Evolutionary conservation across 2,329 filamentous ascomycete genomes (phyloP).

Genomic region (Epichloe brachyelytri): DNA sequence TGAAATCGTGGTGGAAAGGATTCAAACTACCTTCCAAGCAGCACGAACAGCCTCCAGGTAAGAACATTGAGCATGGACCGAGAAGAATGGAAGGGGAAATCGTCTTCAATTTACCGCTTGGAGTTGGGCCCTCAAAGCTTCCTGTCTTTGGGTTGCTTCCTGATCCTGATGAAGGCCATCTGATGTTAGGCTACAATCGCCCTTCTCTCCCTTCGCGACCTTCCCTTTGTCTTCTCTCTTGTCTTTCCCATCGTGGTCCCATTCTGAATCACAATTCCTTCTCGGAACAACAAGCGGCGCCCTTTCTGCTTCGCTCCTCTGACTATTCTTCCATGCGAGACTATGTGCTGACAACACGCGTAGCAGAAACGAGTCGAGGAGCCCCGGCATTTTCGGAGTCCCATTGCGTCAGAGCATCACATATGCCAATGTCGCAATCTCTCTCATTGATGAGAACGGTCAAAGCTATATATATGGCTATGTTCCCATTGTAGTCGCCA

Average conservation of each 20-base stretch:
- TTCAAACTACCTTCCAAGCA: slow-evolving; percentile 62
- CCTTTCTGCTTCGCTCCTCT: neutral
- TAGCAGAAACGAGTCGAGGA: slow-evolving; percentile 31
- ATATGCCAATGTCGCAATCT: slow-evolving; percentile 97
- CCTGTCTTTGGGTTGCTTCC: neutral
- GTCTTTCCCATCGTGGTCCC: too few species aligned
- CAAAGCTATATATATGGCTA: slow-evolving; percentile 98
- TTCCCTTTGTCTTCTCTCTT: neutral
- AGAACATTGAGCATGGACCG: neutral
- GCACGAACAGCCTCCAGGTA: slow-evolving; percentile 41
- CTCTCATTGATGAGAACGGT: slow-evolving; percentile 80
- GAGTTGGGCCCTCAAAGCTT: neutral
- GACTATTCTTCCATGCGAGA: neutral
- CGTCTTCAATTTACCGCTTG: too few species aligned
- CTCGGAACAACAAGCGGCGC: neutral
- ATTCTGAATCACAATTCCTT: neutral
- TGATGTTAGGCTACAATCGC: too few species aligned
- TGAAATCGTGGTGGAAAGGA: slow-evolving; percentile 94
- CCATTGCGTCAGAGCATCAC: slow-evolving; percentile 88
- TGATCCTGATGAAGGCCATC: too few species aligned
- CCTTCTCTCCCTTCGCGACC: too few species aligned
- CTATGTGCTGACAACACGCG: neutral
- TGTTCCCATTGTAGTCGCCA: slow-evolving; percentile 94
- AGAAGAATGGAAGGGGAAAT: neutral
- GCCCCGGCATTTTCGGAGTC: slow-evolving; percentile 84